Conservation (phyloP, 225 moss, liverwort and hornwort genomes). For the Takakia lepidozioides region DNA sequence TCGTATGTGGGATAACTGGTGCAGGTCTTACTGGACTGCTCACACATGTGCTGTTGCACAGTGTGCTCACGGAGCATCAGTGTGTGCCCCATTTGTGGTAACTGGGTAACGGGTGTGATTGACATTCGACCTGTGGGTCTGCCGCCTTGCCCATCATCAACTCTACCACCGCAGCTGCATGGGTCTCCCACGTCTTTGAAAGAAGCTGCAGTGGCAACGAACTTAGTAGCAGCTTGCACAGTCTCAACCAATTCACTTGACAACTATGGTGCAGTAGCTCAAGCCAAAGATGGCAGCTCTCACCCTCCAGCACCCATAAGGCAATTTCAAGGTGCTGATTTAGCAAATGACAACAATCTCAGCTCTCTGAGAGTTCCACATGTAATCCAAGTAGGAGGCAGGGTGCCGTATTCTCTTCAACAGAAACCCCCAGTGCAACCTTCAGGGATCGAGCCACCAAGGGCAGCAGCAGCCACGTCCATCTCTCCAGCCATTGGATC, state of each 20-base stretch:
- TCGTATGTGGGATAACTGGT: neutral
- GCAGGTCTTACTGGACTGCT: slow-evolving; percentile 40
- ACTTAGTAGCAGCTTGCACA: slow-evolving; percentile 6
- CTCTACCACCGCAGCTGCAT: slow-evolving; percentile 18
- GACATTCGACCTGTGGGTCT: slow-evolving; percentile 39
- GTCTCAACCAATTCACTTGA: slow-evolving; percentile 14
- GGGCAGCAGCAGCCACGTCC: too few relatives aligned
- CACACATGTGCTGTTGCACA: slow-evolving; percentile 55
- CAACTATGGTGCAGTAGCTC: slow-evolving; percentile 8
- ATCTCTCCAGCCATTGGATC: too few relatives aligned
- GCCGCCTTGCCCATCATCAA: slow-evolving; percentile 14
- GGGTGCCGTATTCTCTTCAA: slow-evolving; percentile 10
- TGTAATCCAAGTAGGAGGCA: too few relatives aligned
- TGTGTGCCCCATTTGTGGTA: slow-evolving; percentile 36
- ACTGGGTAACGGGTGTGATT: slow-evolving; percentile 31
- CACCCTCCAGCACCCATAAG: slow-evolving; percentile 16
- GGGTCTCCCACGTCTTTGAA: slow-evolving; percentile 22
- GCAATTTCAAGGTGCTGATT: slow-evolving; percentile 16
- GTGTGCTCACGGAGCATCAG: slow-evolving; percentile 32
- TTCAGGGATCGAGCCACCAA: too few relatives aligned
- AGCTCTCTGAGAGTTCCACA: slow-evolving; percentile 15
- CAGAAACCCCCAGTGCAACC: slow-evolving; percentile 23
- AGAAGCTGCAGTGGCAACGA: slow-evolving; percentile 10
- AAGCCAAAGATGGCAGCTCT: slow-evolving; percentile 17
- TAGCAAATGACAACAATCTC: slow-evolving; percentile 17